A percentile compares a stretch with the other conserved stretches of the same genome.
These are phyloP conservation scores for Exophiala spinifera DNA, from an alignment of 2,329 filamentous ascomycete species.

Conservation along the genomic window DNA sequence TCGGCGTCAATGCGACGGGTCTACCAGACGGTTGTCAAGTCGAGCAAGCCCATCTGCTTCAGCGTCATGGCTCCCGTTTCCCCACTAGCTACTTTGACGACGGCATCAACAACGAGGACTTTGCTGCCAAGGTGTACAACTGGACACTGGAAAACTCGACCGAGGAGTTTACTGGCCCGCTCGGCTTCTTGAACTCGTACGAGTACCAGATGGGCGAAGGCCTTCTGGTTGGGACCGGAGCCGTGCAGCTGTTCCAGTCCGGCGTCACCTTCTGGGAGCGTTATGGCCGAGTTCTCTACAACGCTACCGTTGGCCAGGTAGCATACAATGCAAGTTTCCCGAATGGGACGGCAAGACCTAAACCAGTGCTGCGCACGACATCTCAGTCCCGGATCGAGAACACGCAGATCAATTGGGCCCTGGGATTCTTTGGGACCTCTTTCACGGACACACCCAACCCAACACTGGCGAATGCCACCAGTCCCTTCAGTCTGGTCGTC, in stretches of 20 bases:
- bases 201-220: constrained; percentile 46
- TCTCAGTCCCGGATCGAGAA: constrained; percentile 55
- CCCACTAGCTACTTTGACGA: constrained; percentile 48
- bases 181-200: constrained; percentile 55
- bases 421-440: constrained; percentile 53
- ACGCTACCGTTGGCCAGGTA: constrained; percentile 47
- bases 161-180: constrained; percentile 44
- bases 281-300: constrained; percentile 54
- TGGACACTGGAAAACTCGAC: constrained; percentile 40
- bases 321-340: constrained; percentile 47
- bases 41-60: constrained; percentile 53
- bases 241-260: constrained; percentile 48
- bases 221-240: constrained; percentile 50
- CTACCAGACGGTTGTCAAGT: constrained; percentile 57
- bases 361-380: constrained; percentile 54
- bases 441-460: constrained; percentile 37
- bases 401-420: constrained; percentile 52
- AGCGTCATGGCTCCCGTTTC: constrained; percentile 56
- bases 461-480: constrained; percentile 41
- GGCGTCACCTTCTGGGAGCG: constrained; percentile 54
- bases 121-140: constrained; percentile 49
- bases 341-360: constrained; percentile 48
- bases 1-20: constrained; percentile 36
- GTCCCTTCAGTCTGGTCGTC: constrained; percentile 44
- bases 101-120: constrained; percentile 48